Percentiles rank a stretch among this genome's conserved stretches.
phyloP scores from a whole-genome alignment of 352 stramenopile genomes.

The Aphanomyces invadans region DNA sequence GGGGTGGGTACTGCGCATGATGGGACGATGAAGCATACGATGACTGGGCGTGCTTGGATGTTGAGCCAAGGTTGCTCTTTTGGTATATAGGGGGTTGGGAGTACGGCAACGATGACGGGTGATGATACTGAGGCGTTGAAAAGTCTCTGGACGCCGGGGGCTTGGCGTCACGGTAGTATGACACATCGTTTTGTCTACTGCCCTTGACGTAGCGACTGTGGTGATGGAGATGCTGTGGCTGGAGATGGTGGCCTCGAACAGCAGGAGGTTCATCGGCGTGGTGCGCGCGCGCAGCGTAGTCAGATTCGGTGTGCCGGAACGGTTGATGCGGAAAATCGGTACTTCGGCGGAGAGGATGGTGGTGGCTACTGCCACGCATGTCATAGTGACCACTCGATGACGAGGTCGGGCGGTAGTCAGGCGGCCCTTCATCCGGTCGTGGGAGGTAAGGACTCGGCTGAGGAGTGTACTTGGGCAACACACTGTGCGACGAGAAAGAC shows the following conservation, averaged over 20 bases:
- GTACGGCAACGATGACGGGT: background rate
- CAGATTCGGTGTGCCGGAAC: background rate
- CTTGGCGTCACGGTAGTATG: background rate
- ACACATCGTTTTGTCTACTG: background rate
- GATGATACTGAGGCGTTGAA: background rate
- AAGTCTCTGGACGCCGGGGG: background rate
- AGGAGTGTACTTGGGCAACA: background rate
- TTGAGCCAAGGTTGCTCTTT: background rate
- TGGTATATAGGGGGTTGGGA: constrained; percentile 6
- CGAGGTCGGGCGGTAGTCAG: background rate
- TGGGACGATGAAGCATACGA: background rate
- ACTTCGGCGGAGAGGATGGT: background rate
- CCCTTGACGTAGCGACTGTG: background rate
- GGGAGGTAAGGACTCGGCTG: background rate
- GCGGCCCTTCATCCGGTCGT: background rate
- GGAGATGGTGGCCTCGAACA: background rate
- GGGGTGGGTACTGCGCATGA: no score
- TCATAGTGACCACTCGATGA: background rate
- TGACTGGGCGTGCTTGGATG: background rate
- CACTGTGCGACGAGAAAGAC: background rate
- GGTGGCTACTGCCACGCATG: background rate
- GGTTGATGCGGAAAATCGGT: background rate
- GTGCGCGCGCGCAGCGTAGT: background rate
- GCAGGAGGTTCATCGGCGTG: no score
- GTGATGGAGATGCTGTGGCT: background rate